phyloP scores from a whole-genome alignment of 225 moss, liverwort and hornwort species.

The Bryoerythrophyllum caledonicum region DNA sequence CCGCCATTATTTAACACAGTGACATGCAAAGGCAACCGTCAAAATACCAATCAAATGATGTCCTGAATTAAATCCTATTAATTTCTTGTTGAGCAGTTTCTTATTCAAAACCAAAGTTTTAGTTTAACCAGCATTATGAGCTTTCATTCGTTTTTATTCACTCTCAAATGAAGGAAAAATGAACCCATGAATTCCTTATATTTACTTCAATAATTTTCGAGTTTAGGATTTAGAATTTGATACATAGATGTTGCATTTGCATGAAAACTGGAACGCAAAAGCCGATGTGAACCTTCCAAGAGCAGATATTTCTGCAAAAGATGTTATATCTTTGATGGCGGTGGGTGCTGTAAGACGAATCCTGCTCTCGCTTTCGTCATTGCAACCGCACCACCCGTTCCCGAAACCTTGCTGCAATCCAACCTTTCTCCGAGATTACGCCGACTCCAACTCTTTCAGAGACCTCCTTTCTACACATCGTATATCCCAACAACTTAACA shows the following conservation, averaged over 20 bases:
- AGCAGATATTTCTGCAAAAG: neutral
- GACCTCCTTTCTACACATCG: neutral
- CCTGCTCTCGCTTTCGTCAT: slow-evolving; percentile 14
- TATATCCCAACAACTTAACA: neutral
- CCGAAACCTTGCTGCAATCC: slow-evolving; percentile 7
- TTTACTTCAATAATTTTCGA: no score
- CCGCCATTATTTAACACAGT: no score
- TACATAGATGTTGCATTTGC: neutral
- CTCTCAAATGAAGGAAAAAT: no score
- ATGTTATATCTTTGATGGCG: neutral
- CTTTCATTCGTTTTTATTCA: no score
- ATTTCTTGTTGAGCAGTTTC: no score
- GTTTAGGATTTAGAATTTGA: no score
- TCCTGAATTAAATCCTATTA: no score
- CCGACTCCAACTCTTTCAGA: slow-evolving; percentile 27
- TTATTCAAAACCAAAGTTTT: no score
- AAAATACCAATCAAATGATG: no score
- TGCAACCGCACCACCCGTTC: slow-evolving; percentile 24
- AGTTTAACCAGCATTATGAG: no score
- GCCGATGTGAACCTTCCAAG: neutral
- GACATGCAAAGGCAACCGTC: no score
- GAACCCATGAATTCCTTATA: no score
- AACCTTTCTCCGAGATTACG: slow-evolving; percentile 19
- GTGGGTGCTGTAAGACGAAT: neutral
- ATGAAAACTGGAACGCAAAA: neutral